phyloP scores from a whole-genome alignment of 2,329 filamentous ascomycete genomes.

The Colletotrichum orchidophilum region DNA sequence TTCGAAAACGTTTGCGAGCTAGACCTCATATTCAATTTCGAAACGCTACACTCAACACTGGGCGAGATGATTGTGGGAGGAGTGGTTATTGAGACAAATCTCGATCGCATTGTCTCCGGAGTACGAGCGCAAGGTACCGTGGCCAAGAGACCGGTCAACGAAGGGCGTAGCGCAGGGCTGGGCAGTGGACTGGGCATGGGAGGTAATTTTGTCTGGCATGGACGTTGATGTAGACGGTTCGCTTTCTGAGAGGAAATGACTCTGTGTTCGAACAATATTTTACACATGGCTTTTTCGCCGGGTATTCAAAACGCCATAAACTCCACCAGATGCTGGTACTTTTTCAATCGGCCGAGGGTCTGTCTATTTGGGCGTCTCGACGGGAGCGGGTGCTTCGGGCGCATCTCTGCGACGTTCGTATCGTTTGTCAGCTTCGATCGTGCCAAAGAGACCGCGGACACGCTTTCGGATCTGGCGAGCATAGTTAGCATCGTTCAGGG shows the following conservation, averaged over 20 bases:
- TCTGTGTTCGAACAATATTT: constrained; percentile 38
- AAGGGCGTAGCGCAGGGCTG: constrained; percentile 60
- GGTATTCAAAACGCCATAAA: constrained; percentile 34
- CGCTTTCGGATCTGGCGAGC: constrained; percentile 46
- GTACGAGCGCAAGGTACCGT: constrained; percentile 82
- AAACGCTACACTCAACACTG: constrained; percentile 90
- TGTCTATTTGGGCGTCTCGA: constrained; percentile 34
- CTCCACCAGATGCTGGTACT: constrained; percentile 27
- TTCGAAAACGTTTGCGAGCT: constrained; percentile 99
- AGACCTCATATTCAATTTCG: constrained; percentile 98
- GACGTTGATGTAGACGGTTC: constrained; percentile 41
- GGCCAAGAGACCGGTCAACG: constrained; percentile 81
- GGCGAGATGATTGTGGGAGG: constrained; percentile 96
- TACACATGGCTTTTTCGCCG: constrained; percentile 35
- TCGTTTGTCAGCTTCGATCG: constrained; percentile 52
- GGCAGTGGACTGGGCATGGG: constrained; percentile 65
- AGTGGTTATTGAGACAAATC: constrained; percentile 90
- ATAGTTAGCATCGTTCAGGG: neutral
- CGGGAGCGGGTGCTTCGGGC: constrained; percentile 41
- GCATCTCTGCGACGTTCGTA: constrained; percentile 52
- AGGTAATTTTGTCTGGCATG: constrained; percentile 66
- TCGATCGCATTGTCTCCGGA: constrained; percentile 88
- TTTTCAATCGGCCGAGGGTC: neutral
- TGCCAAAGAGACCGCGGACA: constrained; percentile 50
- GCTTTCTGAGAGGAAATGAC: constrained; percentile 16